Evolutionary conservation across 805 yeast species (phyloP), one percentile per base, ranked within the genome.

Genomic region (Saturnispora dispora): DNA sequence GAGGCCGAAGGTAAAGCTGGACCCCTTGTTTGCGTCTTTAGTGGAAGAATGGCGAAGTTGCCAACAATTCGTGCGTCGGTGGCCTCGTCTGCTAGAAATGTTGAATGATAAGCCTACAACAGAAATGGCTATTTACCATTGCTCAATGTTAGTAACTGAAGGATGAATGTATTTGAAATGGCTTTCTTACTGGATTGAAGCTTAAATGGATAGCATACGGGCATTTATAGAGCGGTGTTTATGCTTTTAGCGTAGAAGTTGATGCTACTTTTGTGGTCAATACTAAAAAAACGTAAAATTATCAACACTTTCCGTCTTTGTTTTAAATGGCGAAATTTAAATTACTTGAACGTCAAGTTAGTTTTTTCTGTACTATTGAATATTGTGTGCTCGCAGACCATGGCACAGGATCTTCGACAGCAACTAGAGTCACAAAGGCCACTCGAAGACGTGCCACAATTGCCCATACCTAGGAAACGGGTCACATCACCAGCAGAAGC

Each of bases 1-100:
- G 80, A 68, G 52, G 80, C 78, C 17, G 78, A 74, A 5, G 95
- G 91, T 66, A 83, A 88, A 1, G 96, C 84, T 9, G 99, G 98
- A 4, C 99, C 98, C 59, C 96, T 78, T 67, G 79, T 84, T 59
- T 78, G 80, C 10, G 98, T 83, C 61, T 82, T 82, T 53, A 93
- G 72, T 36, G 99, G 96, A 51, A 90, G 70, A n/a, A 93, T 69
- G 4, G 85, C 87, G 55, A 88, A 73, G 69, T 90, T 91, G 36
- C 89, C 91, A 28, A 88, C 82, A 47, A 78, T 64, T 63, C 93
- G 75, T 50, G 78, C 76, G 55, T 76, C 74, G 30, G 73, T 68
- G n/a, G 71, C 61, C 41, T 78, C 81, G 55, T 83, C 88, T 22
- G 77, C 78, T 33, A 83, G 72, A 62, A 85, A 85, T 1, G 93